Conservation (phyloP, 441 rosid species). For the Gossypium lobatum region DNA sequence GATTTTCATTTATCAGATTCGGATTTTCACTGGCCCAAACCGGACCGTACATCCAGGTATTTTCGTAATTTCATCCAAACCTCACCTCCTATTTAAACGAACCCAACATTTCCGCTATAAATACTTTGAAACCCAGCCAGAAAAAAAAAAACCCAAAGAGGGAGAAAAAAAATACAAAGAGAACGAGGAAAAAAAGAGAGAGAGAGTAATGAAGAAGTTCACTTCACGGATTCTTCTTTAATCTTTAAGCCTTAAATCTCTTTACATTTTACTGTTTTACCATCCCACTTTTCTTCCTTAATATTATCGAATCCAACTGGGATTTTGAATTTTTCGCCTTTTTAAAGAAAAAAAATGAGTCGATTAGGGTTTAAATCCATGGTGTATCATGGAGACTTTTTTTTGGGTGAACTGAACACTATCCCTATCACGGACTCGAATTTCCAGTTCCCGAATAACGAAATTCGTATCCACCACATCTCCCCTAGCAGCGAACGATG, state of each 20-base stretch:
- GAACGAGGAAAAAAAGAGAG: not conserved
- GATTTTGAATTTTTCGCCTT: not conserved
- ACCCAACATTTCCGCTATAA: not conserved
- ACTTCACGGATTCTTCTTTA: slow-evolving; percentile 1
- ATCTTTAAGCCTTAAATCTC: not conserved
- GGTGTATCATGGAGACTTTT: slow-evolving; percentile 72
- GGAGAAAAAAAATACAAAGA: not conserved
- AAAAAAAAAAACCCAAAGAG: too few species aligned
- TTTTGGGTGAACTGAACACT: slow-evolving; percentile 77
- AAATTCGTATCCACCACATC: slow-evolving; percentile 80
- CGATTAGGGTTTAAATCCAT: slow-evolving; percentile 74
- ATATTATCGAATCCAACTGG: slow-evolving; percentile 1
- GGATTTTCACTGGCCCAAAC: not conserved
- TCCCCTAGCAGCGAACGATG: slow-evolving; percentile 77
- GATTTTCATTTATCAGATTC: not conserved
- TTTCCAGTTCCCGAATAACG: slow-evolving; percentile 83
- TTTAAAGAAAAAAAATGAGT: slow-evolving; percentile 38
- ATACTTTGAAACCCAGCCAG: not conserved
- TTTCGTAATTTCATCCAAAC: not conserved
- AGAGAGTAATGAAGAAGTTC: not conserved
- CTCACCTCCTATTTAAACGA: not conserved
- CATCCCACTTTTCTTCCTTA: not conserved
- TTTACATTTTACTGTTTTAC: slow-evolving; percentile 16
- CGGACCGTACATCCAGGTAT: not conserved
- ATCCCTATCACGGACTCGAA: slow-evolving; percentile 41